A percentile compares a stretch with the other conserved stretches of the same genome.
These are phyloP conservation scores for Colletotrichum tropicicola DNA, from an alignment of 2,329 filamentous ascomycete species.

Conservation along the genomic window DNA sequence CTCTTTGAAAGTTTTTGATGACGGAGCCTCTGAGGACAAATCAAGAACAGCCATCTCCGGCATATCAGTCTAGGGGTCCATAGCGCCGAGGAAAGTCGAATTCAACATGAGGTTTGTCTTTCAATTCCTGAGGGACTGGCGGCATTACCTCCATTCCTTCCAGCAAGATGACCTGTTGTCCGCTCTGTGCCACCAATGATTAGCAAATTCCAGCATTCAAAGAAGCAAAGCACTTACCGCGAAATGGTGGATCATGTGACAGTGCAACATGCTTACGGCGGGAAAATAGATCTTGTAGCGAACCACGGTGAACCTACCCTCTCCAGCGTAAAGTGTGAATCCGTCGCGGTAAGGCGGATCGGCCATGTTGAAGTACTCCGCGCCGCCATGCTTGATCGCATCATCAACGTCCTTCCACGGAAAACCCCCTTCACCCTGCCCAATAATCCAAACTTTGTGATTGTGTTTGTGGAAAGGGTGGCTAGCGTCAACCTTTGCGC, in stretches of 20 bases:
- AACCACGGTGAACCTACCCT: conserved; percentile 6
- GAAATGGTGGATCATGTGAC: conserved; percentile 25
- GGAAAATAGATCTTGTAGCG: conserved; percentile 13
- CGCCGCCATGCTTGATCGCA: not conserved
- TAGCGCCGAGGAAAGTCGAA: conserved; percentile 10
- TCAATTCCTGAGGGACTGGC: not conserved
- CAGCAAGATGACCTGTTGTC: conserved; percentile 8
- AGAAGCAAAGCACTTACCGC: not conserved
- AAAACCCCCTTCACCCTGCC: not conserved
- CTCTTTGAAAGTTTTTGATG: no score
- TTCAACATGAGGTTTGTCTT: conserved; percentile 13
- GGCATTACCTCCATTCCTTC: conserved; percentile 23
- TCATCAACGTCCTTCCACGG: not conserved
- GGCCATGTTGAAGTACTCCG: not conserved
- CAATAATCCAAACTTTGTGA: conserved; percentile 17
- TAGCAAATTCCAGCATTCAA: not conserved
- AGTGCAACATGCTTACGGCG: conserved; percentile 17
- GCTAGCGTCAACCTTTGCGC: not conserved
- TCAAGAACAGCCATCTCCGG: no score
- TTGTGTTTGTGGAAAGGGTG: conserved; percentile 26
- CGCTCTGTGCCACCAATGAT: not conserved
- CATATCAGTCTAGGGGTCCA: conserved; percentile 13
- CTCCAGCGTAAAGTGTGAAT: conserved; percentile 2
- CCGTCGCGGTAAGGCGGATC: conserved; percentile 10
- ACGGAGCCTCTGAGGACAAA: no score